Conservation (phyloP, 208 protist species). For the Wallacemonas rigidus region DNA sequence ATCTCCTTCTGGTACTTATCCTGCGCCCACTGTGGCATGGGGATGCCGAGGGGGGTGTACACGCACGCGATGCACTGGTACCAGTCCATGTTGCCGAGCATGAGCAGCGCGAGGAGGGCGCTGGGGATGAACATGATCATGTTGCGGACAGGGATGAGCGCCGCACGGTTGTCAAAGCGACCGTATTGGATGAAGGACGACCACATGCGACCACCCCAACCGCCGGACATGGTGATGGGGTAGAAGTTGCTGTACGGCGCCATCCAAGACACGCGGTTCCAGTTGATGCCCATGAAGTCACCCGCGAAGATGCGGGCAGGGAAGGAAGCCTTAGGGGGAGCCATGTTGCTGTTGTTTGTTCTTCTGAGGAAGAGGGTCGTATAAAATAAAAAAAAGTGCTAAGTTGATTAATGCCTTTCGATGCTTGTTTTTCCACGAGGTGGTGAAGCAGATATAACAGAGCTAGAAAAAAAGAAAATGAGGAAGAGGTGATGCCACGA, state of each 20-base stretch:
- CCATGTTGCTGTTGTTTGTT: conserved; percentile 38
- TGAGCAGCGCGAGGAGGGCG: conserved; percentile 59
- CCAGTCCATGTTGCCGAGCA: conserved; percentile 86
- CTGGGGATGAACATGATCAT: conserved; percentile 53
- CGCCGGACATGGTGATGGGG: conserved; percentile 84
- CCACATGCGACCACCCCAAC: conserved; percentile 80
- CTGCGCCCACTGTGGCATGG: conserved; percentile 72
- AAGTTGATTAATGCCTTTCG: neutral
- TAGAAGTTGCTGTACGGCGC: conserved; percentile 91
- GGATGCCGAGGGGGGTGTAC: conserved; percentile 48
- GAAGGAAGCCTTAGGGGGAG: conserved; percentile 77
- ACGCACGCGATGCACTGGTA: conserved; percentile 70
- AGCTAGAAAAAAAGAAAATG: neutral
- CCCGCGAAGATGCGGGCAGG: conserved; percentile 78
- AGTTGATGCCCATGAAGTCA: conserved; percentile 88
- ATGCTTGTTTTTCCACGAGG: neutral
- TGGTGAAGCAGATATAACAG: no score
- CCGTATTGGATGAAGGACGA: conserved; percentile 88
- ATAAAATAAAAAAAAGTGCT: neutral
- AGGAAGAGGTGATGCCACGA: neutral
- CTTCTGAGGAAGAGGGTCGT: conserved; percentile 5
- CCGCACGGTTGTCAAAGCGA: conserved; percentile 80
- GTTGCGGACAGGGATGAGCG: conserved; percentile 65
- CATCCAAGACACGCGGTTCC: conserved; percentile 88
- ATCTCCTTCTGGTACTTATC: conserved; percentile 72